Base-by-base conservation (phyloP, 1,139 yeast genomes). In the Sugiyamaella xylanicola region DNA sequence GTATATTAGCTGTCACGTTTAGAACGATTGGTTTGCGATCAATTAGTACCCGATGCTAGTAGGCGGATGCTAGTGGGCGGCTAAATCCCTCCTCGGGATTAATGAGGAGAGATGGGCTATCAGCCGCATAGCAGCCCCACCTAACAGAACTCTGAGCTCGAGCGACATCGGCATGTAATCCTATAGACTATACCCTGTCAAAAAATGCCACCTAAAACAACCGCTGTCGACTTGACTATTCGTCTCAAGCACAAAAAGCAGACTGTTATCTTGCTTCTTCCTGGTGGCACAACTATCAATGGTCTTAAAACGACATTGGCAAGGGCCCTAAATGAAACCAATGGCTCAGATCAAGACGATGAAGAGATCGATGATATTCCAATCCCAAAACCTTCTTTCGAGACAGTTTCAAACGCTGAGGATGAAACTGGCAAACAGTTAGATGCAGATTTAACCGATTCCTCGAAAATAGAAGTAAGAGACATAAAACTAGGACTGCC, bases 321-420 rank as follows among this genome's bases (percentile, higher is more conserved):
- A 3, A 46, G 40, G 13, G 54, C 57, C 2, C 41, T 61, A 49
- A 61, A 62, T 41, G 59, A 59, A 21, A 47, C 58, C 4, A 48
- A 51, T 11, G 46, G 47, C 17, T 48, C 51, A 40, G 45, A 44
- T 27, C 40, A 40, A 37, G 51, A 50, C n/a, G 51, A 48, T 17
- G 51, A 27, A 19, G 50, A 45, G 16, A 55, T 40, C 25, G 60
- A 50, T 36, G 64, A 60, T 48, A 57, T 62, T 22, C 59, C 55
- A 17, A 58, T 63, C 39, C 65, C 65, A 13, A 54, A 59, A 45
- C 66, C 66, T 5, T 60, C 64, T 3, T 59, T 60, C 40, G 66
- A 63, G 19, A 41, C 55, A 5, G 47, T 35, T 4, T 39, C 52
- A 5, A 55, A 53, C n/a, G 51, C 25, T 3, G 54, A 51, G 19